Evolutionary conservation across 1,284 basidiomycete species (phyloP), one percentile per base, ranked within the genome.

Genomic region (Anthracocystis walkeri): DNA sequence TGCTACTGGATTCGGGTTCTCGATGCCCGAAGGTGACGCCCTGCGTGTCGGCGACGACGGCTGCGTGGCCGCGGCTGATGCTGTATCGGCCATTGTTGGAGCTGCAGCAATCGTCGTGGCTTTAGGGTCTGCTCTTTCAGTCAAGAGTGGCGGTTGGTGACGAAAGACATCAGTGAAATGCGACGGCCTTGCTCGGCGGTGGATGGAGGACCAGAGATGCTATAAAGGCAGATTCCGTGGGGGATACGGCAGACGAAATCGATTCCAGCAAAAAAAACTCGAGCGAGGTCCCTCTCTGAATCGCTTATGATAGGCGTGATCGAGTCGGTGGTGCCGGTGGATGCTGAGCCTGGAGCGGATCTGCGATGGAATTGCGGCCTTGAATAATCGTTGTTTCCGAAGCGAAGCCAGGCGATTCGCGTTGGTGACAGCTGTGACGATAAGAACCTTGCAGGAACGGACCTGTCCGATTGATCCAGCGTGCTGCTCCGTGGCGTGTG

Each of bases 1-100:
- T 21, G 77, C 77, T 11, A 78, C 40, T 18, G 76, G 71, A 25
- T 78, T 45, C 16, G 50, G 66, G 35, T 74, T 74, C 61, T 77
- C 73, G 46, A 66, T 70, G 44, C 72, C 72, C 8, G 66, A 64
- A 7, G 66, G 63, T 11, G 66, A 66, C 6, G 66, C 31, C 51
- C 72, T 65, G 53, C 57, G 71, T 44, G 62, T 54, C 7, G 61
- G 58, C 58, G 65, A 67, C 27, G 56, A 67, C 20, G 56, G 57
- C 53, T 50, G 52, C 48, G 52, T 7, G 18, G 57, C 57, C 33
- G 57, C 21, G 6, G 66, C 52, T 29, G 56, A 41, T 48, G 56
- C 59, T 38, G 59, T 55, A 23, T 59, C 63, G 20, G 69, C 63
- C 63, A 72, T 65, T 6, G 0, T 58, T 4, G 3, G 7, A 16